Evolutionary conservation across 2,329 filamentous ascomycete species (phyloP).

Genomic region (Polychaeton citri): DNA sequence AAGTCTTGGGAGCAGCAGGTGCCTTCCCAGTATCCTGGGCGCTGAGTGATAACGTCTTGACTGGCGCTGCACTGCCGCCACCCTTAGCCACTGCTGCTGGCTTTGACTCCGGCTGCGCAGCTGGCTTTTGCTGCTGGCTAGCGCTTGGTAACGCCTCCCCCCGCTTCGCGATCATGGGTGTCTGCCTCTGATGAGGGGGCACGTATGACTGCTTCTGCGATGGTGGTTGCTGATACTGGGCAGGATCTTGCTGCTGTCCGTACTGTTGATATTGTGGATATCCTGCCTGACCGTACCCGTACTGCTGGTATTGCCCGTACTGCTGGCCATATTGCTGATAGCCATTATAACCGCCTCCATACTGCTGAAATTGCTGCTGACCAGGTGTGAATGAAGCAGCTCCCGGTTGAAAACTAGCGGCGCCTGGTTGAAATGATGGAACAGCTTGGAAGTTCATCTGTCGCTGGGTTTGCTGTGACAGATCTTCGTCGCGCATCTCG

Average conservation of each 20-base stretch:
- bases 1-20: conserved; percentile 40
- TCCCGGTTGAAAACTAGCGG: conserved; percentile 20
- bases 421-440: conserved; percentile 17
- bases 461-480: conserved; percentile 25
- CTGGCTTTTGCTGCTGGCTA: conserved; percentile 31
- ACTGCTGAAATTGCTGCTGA: conserved; percentile 17
- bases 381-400: conserved; percentile 24
- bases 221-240: conserved; percentile 30
- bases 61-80: conserved; percentile 39
- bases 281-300: conserved; percentile 17
- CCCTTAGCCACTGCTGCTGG: conserved; percentile 43
- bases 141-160: conserved; percentile 37
- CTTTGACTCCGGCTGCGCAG: conserved; percentile 23
- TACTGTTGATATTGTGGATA: conserved; percentile 33
- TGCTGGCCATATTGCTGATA: conserved; percentile 10
- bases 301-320: conserved; percentile 22
- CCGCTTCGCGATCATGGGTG: conserved; percentile 52
- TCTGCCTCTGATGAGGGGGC: conserved; percentile 37
- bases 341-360: background rate
- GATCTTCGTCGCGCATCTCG: conserved; percentile 23
- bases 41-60: conserved; percentile 49
- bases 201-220: conserved; percentile 37
- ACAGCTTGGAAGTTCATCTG: conserved; percentile 21
- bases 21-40: conserved; percentile 32
- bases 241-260: conserved; percentile 35